These are phyloP conservation scores for Trametes hirsuta DNA, from an alignment of 1,284 basidiomycete genomes.

Conservation along the genomic window DNA sequence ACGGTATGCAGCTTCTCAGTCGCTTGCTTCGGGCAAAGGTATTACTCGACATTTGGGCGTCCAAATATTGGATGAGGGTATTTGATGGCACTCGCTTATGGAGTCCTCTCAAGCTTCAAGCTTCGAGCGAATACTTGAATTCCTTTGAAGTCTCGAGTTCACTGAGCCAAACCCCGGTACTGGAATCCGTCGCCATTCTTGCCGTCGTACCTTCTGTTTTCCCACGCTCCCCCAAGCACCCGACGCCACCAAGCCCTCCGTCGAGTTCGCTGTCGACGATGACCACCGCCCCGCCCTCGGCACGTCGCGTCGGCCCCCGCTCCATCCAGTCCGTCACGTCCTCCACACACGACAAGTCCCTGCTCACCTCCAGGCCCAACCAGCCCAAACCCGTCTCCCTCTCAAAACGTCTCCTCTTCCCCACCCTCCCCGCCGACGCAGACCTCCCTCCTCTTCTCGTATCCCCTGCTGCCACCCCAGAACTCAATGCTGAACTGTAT, in stretches of 20 bases:
- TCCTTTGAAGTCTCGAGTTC: no score
- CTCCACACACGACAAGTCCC: conserved; percentile 34
- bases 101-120: no score
- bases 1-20: no score
- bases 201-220: no score
- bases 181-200: no score
- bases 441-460: conserved; percentile 58
- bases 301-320: conserved; percentile 30
- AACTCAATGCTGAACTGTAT: conserved; percentile 71
- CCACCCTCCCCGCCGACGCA: conserved; percentile 47
- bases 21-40: no score
- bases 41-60: no score
- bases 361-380: conserved; percentile 20
- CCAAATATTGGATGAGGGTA: no score
- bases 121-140: no score
- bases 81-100: no score
- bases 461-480: conserved; percentile 44
- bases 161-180: no score
- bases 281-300: conserved; percentile 28
- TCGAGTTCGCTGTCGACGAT: conserved; percentile 22
- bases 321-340: conserved; percentile 35
- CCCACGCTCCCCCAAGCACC: background rate
- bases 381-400: conserved; percentile 44
- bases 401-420: conserved; percentile 72
- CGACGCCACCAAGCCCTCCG: background rate